Percentiles rank a stretch among this genome's conserved stretches.
These are phyloP conservation scores for Fusarium sp. DNA, from an alignment of 2,329 filamentous ascomycete genomes.

Conservation along the genomic window DNA sequence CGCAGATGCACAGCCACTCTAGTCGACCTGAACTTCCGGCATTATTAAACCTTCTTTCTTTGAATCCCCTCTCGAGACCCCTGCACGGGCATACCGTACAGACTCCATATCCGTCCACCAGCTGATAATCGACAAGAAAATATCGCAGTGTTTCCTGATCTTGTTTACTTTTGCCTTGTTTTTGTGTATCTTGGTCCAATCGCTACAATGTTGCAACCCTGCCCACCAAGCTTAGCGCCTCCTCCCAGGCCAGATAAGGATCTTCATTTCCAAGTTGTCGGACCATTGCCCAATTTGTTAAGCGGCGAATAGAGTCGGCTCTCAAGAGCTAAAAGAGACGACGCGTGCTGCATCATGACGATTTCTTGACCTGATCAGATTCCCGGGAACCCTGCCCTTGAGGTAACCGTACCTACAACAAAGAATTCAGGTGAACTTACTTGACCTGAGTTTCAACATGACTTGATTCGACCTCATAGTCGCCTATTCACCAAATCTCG, in stretches of 20 bases:
- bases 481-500: background rate
- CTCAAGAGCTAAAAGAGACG: background rate
- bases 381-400: background rate
- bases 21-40: slow-evolving; percentile 29
- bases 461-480: background rate
- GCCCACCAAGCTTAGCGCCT: background rate
- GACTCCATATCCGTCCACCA: background rate
- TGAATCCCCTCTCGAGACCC: background rate
- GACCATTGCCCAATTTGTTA: background rate
- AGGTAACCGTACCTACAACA: background rate
- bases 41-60: slow-evolving; percentile 6
- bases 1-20: slow-evolving; percentile 36
- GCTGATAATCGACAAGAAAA: slow-evolving; percentile 10
- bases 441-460: background rate
- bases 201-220: background rate
- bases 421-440: background rate
- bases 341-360: background rate
- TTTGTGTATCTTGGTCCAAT: background rate
- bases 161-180: slow-evolving; percentile 11
- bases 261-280: background rate
- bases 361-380: background rate
- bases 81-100: background rate
- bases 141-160: background rate
- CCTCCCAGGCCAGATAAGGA: background rate
- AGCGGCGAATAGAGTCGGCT: background rate